phyloP scores from a whole-genome alignment of 495 filamentous ascomycete species.

The Penicillium daleae region DNA sequence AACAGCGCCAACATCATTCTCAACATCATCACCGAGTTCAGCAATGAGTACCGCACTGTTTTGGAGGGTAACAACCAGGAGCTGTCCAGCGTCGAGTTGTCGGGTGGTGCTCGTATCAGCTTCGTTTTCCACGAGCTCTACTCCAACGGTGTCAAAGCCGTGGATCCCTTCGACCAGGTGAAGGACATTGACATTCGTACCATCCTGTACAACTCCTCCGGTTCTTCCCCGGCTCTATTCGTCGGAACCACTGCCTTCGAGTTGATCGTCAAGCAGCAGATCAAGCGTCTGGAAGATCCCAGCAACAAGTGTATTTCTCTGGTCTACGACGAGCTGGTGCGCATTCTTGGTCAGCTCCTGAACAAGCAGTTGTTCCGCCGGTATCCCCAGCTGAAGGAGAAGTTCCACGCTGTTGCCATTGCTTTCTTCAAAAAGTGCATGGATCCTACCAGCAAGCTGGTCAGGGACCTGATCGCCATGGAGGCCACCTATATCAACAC shows the following conservation, averaged over 20 bases:
- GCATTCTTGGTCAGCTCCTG: conserved; percentile 89
- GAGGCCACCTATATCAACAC: conserved; percentile 98
- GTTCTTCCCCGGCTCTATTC: conserved; percentile 94
- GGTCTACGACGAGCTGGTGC: conserved; percentile 96
- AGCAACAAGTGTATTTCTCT: conserved; percentile 95
- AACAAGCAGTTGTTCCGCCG: conserved; percentile 87
- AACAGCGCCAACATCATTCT: conserved; percentile 95
- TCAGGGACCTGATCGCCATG: conserved; percentile 91
- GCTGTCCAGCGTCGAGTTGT: conserved; percentile 89
- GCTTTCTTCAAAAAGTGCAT: conserved; percentile 96
- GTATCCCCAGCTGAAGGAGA: conserved; percentile 94
- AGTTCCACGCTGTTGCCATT: conserved; percentile 93
- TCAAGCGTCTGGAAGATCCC: conserved; percentile 94
- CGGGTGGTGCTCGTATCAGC: conserved; percentile 96
- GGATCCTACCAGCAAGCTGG: conserved; percentile 97
- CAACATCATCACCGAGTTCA: conserved; percentile 98
- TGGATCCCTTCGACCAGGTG: conserved; percentile 96
- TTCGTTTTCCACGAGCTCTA: conserved; percentile 99
- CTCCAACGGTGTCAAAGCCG: conserved; percentile 95
- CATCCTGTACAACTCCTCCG: conserved; percentile 97
- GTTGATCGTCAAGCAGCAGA: conserved; percentile 97
- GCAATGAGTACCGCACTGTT: conserved; percentile 94
- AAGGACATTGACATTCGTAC: conserved; percentile 98
- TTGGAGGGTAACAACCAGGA: conserved; percentile 96
- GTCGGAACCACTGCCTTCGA: conserved; percentile 98